Percentiles rank a stretch among this genome's conserved stretches.
Evolutionary conservation across 495 filamentous ascomycete genomes (phyloP).

Genomic region (Rostrohypoxylon terebratum): DNA sequence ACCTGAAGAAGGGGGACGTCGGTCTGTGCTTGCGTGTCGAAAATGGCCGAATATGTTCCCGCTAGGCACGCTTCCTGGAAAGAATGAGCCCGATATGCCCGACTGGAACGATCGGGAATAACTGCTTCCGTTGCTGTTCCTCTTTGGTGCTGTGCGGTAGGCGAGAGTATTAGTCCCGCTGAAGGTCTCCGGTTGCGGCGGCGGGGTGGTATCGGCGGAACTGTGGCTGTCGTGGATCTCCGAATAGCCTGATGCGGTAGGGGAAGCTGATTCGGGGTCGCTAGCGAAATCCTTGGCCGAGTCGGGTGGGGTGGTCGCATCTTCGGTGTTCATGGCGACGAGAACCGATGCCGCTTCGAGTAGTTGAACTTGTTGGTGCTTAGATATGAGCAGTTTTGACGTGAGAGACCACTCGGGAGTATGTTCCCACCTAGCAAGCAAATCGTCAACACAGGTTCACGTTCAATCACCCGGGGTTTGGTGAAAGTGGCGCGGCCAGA

Average conservation of each 20-base stretch:
- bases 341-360: slow-evolving; percentile 96
- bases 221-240: slow-evolving; percentile 76
- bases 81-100: slow-evolving; percentile 65
- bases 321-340: slow-evolving; percentile 84
- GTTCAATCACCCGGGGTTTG: slow-evolving; percentile 45
- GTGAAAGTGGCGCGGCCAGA: slow-evolving; percentile 46
- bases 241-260: slow-evolving; percentile 80
- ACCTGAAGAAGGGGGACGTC: slow-evolving; percentile 71
- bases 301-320: slow-evolving; percentile 66
- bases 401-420: slow-evolving; percentile 98
- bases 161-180: slow-evolving; percentile 55
- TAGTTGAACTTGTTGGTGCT: slow-evolving; percentile 98
- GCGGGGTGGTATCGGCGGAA: slow-evolving; percentile 77
- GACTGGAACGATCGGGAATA: slow-evolving; percentile 91
- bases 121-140: slow-evolving; percentile 73
- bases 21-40: slow-evolving; percentile 66
- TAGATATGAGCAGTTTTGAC: slow-evolving; percentile 97
- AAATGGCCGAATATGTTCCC: slow-evolving; percentile 64
- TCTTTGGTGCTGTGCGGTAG: slow-evolving; percentile 65
- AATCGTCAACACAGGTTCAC: slow-evolving; percentile 53
- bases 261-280: slow-evolving; percentile 84
- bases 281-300: slow-evolving; percentile 73
- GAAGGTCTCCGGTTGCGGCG: slow-evolving; percentile 67
- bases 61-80: slow-evolving; percentile 62
- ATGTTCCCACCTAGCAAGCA: slow-evolving; percentile 92